A percentile compares a stretch with the other conserved stretches of the same genome.
Conservation (phyloP, 805 yeast species). For the Cyberlindnera misumaiensis region DNA sequence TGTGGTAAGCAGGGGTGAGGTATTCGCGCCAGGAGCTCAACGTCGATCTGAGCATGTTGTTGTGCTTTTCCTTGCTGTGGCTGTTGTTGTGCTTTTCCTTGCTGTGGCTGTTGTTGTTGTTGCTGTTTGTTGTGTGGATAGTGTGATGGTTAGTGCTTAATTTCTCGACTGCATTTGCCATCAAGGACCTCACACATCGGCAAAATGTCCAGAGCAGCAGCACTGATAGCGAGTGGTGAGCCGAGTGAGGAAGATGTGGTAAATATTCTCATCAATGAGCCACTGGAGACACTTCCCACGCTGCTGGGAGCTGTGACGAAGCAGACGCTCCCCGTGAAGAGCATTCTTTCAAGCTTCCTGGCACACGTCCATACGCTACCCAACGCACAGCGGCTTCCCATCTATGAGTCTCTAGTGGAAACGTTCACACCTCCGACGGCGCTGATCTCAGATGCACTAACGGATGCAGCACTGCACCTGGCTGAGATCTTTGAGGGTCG, state of each 20-base stretch:
- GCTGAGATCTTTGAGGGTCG: constrained; percentile 9
- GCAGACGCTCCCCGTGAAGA: constrained; percentile 16
- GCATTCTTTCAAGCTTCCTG: constrained; percentile 9
- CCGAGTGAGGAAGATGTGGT: constrained; percentile 14
- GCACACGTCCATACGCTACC: constrained; percentile 1
- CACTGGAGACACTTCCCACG: background rate
- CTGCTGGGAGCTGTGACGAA: constrained; percentile 13
- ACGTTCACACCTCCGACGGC: constrained; percentile 19
- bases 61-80: background rate
- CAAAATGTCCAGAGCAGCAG: constrained; percentile 14
- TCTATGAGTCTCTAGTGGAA: constrained; percentile 8
- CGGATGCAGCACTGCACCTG: constrained; percentile 9
- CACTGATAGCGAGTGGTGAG: constrained; percentile 11
- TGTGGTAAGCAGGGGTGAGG: constrained; percentile 82
- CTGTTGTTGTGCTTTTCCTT: background rate
- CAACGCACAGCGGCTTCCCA: background rate
- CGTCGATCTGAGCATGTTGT: constrained; percentile 51
- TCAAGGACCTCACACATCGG: background rate
- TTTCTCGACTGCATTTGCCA: too few relatives aligned
- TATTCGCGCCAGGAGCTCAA: constrained; percentile 85
- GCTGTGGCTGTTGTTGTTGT: background rate
- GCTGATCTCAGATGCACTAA: constrained; percentile 7
- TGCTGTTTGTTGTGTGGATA: background rate
- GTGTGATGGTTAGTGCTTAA: background rate
- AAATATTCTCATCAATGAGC: constrained; percentile 1